phyloP scores from a whole-genome alignment of 1,284 basidiomycete genomes.

The Gomphus sp. region DNA sequence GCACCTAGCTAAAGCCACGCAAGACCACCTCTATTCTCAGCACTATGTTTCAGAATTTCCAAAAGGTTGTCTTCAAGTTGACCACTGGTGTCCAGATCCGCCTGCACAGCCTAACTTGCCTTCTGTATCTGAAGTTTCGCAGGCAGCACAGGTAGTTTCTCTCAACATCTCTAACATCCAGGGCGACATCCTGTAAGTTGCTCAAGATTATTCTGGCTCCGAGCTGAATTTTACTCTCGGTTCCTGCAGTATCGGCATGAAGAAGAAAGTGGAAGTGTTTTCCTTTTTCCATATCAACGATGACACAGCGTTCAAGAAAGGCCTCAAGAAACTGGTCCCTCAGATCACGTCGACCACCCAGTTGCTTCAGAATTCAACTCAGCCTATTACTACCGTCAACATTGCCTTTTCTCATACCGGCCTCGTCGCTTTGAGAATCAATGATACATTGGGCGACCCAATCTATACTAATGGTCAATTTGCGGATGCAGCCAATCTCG shows the following conservation, averaged over 20 bases:
- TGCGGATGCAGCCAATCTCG: conserved; percentile 20
- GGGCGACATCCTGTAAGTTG: not conserved
- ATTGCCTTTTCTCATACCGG: conserved; percentile 25
- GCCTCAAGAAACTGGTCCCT: not conserved
- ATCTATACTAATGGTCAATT: conserved; percentile 25
- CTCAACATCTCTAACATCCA: not conserved
- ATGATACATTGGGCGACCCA: conserved; percentile 25
- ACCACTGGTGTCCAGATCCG: too few species aligned
- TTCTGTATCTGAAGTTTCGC: not conserved
- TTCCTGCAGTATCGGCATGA: too few species aligned
- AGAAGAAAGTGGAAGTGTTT: too few species aligned
- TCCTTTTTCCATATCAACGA: not conserved
- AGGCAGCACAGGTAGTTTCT: not conserved
- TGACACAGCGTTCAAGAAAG: not conserved
- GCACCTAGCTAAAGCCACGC: too few species aligned
- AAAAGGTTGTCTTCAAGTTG: too few species aligned
- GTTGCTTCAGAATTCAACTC: not conserved
- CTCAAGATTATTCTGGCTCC: too few species aligned
- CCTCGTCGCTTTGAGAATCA: conserved; percentile 25
- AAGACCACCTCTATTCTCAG: too few species aligned
- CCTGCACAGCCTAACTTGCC: not conserved
- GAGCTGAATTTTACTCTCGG: too few species aligned
- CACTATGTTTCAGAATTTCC: too few species aligned
- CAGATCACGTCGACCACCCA: not conserved
- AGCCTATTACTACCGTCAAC: conserved; percentile 20